Conservation (phyloP, 176 grass and related monocot genomes). For the Rhynchospora pubera region DNA sequence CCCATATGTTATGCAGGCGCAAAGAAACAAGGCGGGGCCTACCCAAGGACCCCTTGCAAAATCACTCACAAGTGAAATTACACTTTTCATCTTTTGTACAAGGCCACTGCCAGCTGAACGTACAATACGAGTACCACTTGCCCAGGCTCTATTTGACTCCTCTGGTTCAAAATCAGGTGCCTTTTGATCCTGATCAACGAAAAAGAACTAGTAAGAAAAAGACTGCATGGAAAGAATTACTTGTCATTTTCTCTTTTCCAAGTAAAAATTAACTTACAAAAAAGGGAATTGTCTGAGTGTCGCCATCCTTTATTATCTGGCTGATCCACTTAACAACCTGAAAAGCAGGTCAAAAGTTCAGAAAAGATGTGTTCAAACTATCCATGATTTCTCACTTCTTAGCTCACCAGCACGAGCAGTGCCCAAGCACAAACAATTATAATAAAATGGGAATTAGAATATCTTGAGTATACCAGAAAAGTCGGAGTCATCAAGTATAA, state of each 20-base stretch:
- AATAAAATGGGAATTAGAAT: background rate
- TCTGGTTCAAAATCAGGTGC: slow-evolving; percentile 72
- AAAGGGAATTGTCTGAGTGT: slow-evolving; percentile 77
- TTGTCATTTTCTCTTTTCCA: background rate
- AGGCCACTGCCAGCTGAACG: slow-evolving; percentile 41
- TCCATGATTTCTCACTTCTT: background rate
- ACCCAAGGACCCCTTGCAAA: slow-evolving; percentile 63
- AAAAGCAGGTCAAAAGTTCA: slow-evolving; percentile 17
- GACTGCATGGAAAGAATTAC: background rate
- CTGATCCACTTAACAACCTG: slow-evolving; percentile 89
- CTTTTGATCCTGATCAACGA: slow-evolving; percentile 48
- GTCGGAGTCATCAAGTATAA: background rate
- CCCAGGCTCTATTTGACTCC: slow-evolving; percentile 52
- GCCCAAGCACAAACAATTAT: background rate
- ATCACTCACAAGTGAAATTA: slow-evolving; percentile 40
- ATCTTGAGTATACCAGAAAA: background rate
- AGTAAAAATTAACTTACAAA: slow-evolving; percentile 64
- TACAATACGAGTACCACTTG: slow-evolving; percentile 38
- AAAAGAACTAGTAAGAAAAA: slow-evolving; percentile 6
- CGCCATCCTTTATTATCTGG: slow-evolving; percentile 84
- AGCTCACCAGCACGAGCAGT: background rate
- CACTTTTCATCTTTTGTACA: slow-evolving; percentile 34
- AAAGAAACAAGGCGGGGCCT: slow-evolving; percentile 69
- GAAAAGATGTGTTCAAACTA: background rate
- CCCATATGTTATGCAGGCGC: slow-evolving; percentile 74